Base-by-base conservation (phyloP, 2,329 filamentous ascomycete species). In the Monosporascus ibericus region DNA sequence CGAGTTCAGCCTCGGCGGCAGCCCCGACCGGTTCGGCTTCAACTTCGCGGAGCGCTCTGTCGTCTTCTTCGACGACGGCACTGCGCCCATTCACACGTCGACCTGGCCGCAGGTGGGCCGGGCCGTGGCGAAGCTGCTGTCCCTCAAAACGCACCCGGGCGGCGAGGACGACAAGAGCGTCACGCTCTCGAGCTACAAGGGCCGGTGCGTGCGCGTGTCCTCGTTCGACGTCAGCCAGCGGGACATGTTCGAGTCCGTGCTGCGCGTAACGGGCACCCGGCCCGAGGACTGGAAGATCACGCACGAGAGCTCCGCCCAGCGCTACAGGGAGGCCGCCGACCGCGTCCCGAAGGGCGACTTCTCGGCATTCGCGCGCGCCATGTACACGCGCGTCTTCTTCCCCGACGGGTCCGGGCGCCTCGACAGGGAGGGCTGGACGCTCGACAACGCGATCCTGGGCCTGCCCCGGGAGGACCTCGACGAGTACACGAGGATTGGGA, bases 241-340 rank as follows among this genome's bases (percentile, higher is more conserved):
- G 3, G 83, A 88, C 9, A 86, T 88, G 72, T 72, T 87, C 47
- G 76, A 78, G 47, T 79, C 76, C 22, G 64, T 84, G 17, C 73
- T 82, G 58, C 75, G 78, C 0, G 81, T 83, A 2, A 77, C 78
- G 0, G 75, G 75, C 0, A 80, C 77, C 0, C 76, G 67, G 0
- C 79, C 84, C 30, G 65, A 63, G 0, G 82, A 87, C 57, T 88
- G 84, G 85, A 72, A 61, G 1, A 74, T 87, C 51, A 70, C 60
- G 1, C 63, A 72, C 4, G 75, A 82, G 64, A 55, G 64, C 0
- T 65, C 70, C 1, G 58, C 70, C 46, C 66, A 78, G 63, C 72
- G 81, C 18, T 79, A 74, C 54, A 63, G 68, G 47, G 69, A 75
- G 2, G 81, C 74, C 0, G 52, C 71, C 47, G 70, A 70, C 38